Base-by-base conservation (phyloP, 1,284 basidiomycete genomes). In the Moniliella sp. region DNA sequence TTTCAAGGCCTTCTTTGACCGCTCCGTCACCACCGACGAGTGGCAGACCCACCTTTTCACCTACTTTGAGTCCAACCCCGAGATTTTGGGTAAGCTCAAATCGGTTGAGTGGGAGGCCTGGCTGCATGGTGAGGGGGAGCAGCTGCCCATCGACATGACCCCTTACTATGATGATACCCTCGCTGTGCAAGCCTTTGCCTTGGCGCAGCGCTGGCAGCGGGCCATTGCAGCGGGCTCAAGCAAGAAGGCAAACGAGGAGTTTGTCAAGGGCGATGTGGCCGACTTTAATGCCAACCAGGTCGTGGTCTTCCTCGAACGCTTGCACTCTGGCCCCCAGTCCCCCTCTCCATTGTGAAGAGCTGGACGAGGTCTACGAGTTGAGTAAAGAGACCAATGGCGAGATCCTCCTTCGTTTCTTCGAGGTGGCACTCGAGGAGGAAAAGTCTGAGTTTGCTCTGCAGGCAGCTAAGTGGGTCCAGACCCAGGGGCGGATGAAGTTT, bases 11-110 rank as follows among this genome's bases (percentile, higher is more conserved):
- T 58, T 55, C 32, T 42, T 45, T 37, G 77, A 82, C 10, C 72
- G 75, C 55, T 78, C 79, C 40, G 80, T 94, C 57, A 78, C 76
- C 10, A 91, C 83, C 0, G 66, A 73, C 23, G 71, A 88, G 48
- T 94, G 84, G 83, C 76, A 78, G 50, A 65, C 67, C 3, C 81
- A 94, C 55, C 65, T 97, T 13, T 80, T 57, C n/a, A 88, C 76
- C 60, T 94, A 73, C 62, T 64, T 42, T 63, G 76, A 50, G 69
- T 34, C 18, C 25, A 56, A 37, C 30, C 34, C 32, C 34, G 69
- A 73, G 41, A 69, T 50, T 8, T 48, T 39, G 2, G 38, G 30
- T 9, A 42, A 70, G 18, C 68, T 94, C 21, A 68, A 77, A 43
- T 67, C 64, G 31, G 68, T 91, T 25, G 73, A 84, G 51, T 48